Percentiles rank a stretch among this genome's conserved stretches.
phyloP scores from a whole-genome alignment of 192 early-diverging fungal genomes.

The Coemansia javaensis region DNA sequence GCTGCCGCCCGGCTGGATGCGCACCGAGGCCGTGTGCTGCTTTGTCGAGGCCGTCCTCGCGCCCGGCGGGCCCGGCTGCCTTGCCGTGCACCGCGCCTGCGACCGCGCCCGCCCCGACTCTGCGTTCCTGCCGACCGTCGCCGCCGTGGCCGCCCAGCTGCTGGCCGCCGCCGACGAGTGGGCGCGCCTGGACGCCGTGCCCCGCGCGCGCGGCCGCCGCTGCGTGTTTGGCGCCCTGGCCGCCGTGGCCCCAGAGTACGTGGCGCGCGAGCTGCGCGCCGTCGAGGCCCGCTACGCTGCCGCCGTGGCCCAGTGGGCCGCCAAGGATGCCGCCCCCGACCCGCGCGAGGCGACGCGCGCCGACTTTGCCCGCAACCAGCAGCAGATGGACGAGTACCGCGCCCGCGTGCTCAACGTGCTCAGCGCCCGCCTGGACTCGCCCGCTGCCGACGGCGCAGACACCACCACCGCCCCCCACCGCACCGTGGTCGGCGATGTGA shows the following conservation, averaged over 20 bases:
- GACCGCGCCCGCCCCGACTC: conserved; percentile 22
- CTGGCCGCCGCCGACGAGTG: conserved; percentile 23
- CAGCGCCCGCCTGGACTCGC: conserved; percentile 18
- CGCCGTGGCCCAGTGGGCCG: conserved; percentile 20
- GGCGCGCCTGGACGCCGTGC: conserved; percentile 13
- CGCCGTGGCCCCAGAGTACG: conserved; percentile 33
- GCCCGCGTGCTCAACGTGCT: conserved; percentile 24
- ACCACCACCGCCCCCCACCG: too few species aligned
- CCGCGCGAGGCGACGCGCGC: conserved; percentile 5
- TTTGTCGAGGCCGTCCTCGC: conserved; percentile 35
- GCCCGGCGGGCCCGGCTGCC: conserved; percentile 6
- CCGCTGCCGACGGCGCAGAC: not conserved
- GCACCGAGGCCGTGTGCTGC: conserved; percentile 12
- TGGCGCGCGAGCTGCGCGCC: conserved; percentile 28
- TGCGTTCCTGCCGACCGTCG: conserved; percentile 37
- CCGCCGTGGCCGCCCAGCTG: conserved; percentile 23
- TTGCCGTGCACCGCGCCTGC: conserved; percentile 21
- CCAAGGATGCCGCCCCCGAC: conserved; percentile 5
- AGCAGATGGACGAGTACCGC: conserved; percentile 47
- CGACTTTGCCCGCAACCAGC: conserved; percentile 23
- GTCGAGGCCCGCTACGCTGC: conserved; percentile 33
- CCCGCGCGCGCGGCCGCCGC: conserved; percentile 16
- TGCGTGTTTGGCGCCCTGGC: conserved; percentile 42
- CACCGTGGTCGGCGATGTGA: conserved; percentile 32
- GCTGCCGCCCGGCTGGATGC: conserved; percentile 15